A percentile compares a stretch with the other conserved stretches of the same genome.
These are phyloP conservation scores for Monosporascus ibericus DNA, from an alignment of 2,329 filamentous ascomycete species.

Conservation along the genomic window DNA sequence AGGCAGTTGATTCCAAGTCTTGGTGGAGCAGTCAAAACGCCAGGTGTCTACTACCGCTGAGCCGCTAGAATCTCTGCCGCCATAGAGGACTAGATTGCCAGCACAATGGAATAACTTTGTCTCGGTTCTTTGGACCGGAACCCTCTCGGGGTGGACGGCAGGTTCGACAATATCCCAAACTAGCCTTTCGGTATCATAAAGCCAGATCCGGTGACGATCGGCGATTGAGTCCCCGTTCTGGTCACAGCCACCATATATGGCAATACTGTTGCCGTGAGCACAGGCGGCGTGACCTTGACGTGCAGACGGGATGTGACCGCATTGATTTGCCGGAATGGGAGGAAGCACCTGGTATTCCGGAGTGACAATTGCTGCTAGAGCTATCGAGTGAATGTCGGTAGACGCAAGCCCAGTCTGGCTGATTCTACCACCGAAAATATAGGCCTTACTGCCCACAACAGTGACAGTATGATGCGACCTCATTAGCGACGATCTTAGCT, in stretches of 20 bases:
- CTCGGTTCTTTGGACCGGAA: slow-evolving; percentile 23
- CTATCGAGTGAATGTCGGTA: slow-evolving; percentile 45
- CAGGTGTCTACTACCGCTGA: slow-evolving; percentile 38
- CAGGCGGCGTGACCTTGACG: slow-evolving; percentile 31
- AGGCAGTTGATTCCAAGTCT: slow-evolving; percentile 45
- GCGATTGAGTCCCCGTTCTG: slow-evolving; percentile 21
- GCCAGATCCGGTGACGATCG: slow-evolving; percentile 29
- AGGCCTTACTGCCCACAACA: slow-evolving; percentile 45
- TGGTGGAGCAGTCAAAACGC: slow-evolving; percentile 41
- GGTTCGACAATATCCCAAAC: slow-evolving; percentile 28
- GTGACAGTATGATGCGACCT: slow-evolving; percentile 46
- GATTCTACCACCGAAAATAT: slow-evolving; percentile 47
- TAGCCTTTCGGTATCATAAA: slow-evolving; percentile 30
- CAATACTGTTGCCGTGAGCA: slow-evolving; percentile 24
- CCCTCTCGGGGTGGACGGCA: slow-evolving; percentile 23
- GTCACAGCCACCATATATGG: slow-evolving; percentile 31
- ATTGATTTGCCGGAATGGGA: slow-evolving; percentile 21
- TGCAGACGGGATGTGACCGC: slow-evolving; percentile 23
- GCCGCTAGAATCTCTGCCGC: slow-evolving; percentile 30
- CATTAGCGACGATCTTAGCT: slow-evolving; percentile 30
- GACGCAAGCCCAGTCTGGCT: slow-evolving; percentile 34
- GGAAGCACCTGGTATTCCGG: slow-evolving; percentile 29
- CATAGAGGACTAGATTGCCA: slow-evolving; percentile 44
- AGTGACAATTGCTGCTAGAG: slow-evolving; percentile 35
- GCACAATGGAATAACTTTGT: slow-evolving; percentile 31